These are phyloP conservation scores for Pyrus hybrid DNA, from an alignment of 331 rosid species.

Conservation along the genomic window DNA sequence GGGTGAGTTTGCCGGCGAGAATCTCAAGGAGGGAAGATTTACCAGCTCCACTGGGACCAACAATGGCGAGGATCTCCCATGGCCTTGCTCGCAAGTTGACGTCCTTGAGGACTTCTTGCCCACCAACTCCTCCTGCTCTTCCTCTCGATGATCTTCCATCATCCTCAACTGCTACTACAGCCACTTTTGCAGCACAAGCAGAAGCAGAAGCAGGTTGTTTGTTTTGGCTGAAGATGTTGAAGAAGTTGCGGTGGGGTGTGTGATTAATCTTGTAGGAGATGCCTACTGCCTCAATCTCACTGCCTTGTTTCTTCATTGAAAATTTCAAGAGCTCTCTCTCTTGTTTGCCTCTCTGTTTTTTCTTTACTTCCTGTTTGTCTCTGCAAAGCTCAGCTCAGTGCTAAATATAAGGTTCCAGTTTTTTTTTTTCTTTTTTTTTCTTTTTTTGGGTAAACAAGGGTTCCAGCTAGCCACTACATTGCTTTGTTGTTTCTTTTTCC, in stretches of 20 bases:
- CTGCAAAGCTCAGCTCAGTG: neutral
- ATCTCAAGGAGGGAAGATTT: constrained; percentile 85
- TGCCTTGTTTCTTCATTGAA: constrained; percentile 61
- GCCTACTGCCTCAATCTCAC: constrained; percentile 75
- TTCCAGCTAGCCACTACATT: too few relatives aligned
- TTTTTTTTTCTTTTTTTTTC: too few relatives aligned
- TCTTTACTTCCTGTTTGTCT: neutral
- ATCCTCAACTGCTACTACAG: neutral
- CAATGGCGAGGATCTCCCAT: constrained; percentile 82
- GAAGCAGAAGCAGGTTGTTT: neutral
- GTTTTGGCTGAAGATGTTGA: neutral
- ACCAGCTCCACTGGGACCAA: constrained; percentile 98
- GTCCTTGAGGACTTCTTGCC: constrained; percentile 49
- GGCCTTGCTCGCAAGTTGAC: constrained; percentile 66
- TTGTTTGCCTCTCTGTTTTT: neutral
- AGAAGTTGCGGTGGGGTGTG: constrained; percentile 13
- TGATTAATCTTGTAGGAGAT: constrained; percentile 54
- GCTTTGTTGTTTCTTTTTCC: too few relatives aligned
- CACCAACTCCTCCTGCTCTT: constrained; percentile 26
- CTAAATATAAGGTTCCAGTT: constrained; percentile 7
- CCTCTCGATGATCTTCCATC: neutral
- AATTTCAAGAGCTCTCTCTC: neutral
- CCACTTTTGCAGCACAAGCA: neutral
- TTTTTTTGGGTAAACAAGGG: too few relatives aligned
- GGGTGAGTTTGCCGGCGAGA: constrained; percentile 60